Evolutionary conservation across 495 filamentous ascomycete genomes (phyloP).

Genomic region (Aspergillus avenaceus): DNA sequence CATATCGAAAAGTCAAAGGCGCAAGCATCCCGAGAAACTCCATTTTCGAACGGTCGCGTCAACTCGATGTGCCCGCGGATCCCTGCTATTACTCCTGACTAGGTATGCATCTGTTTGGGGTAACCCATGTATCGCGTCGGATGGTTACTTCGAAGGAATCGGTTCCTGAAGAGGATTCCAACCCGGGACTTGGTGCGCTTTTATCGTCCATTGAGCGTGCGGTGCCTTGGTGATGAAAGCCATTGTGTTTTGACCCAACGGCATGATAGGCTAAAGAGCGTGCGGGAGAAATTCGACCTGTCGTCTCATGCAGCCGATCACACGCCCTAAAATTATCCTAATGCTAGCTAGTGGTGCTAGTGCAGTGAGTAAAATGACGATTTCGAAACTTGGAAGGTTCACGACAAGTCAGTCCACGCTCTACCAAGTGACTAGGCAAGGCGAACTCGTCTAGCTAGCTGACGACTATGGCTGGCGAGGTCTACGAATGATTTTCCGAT

Average conservation of each 20-base stretch:
- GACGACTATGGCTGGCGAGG: constrained; percentile 1
- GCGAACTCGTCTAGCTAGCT: background rate
- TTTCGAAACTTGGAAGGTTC: background rate
- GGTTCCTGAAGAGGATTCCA: constrained; percentile 8
- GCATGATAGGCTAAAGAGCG: constrained; percentile 6
- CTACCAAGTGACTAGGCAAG: no score
- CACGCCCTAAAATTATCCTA: constrained; percentile 11
- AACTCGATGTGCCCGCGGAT: background rate
- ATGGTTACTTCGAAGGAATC: background rate
- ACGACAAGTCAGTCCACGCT: background rate
- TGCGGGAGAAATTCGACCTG: constrained; percentile 13
- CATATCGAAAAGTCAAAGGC: background rate
- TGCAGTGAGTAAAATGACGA: constrained; percentile 10
- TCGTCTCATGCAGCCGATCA: constrained; percentile 16
- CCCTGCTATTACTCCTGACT: background rate
- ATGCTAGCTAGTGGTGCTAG: constrained; percentile 14
- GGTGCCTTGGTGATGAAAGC: background rate
- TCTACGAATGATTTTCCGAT: background rate
- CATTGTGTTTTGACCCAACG: constrained; percentile 9
- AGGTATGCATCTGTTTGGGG: background rate
- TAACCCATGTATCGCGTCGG: background rate
- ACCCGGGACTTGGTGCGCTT: constrained; percentile 1
- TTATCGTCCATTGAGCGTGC: constrained; percentile 9
- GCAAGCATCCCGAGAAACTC: background rate
- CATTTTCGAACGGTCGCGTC: background rate